A percentile compares a stretch with the other conserved stretches of the same genome.
Conservation (phyloP, 2,329 filamentous ascomycete genomes). For the Saccharata proteae region DNA sequence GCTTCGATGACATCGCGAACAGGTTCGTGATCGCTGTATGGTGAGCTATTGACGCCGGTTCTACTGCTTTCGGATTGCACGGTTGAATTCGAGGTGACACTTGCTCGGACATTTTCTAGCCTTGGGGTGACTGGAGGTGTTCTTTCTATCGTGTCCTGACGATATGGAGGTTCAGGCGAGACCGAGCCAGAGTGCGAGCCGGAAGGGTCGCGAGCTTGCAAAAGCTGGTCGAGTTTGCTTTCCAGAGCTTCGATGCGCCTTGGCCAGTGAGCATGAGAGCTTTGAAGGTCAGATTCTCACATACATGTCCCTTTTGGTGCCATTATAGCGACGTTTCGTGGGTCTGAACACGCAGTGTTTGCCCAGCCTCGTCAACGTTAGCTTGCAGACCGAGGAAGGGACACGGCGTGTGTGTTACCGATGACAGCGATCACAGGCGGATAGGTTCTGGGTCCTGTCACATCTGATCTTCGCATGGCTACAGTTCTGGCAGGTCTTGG, state of each 20-base stretch:
- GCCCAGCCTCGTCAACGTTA: constrained; percentile 13
- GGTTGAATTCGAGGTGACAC: too few relatives aligned
- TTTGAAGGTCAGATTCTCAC: constrained; percentile 2
- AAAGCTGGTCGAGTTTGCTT: constrained; percentile 20
- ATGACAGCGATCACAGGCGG: constrained; percentile 18
- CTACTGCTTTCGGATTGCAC: too few relatives aligned
- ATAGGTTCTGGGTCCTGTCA: constrained; percentile 16
- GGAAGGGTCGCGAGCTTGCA: constrained; percentile 12
- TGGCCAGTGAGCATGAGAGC: constrained; percentile 2
- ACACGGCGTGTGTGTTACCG: neutral
- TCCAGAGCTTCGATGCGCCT: constrained; percentile 27
- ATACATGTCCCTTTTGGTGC: constrained; percentile 24
- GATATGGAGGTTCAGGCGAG: neutral
- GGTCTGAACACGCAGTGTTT: constrained; percentile 26
- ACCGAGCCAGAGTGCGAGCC: neutral
- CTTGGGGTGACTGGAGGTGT: too few relatives aligned
- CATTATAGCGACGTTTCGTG: constrained; percentile 22
- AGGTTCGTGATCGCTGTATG: too few relatives aligned
- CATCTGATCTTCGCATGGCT: constrained; percentile 21
- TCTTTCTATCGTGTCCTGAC: too few relatives aligned
- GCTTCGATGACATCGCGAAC: constrained; percentile 1
- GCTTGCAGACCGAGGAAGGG: neutral
- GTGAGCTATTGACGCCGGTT: too few relatives aligned
- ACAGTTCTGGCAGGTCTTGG: constrained; percentile 23
- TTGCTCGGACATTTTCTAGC: too few relatives aligned